Conservation (phyloP, 345 rosid genomes). For the Psidium guajava region DNA sequence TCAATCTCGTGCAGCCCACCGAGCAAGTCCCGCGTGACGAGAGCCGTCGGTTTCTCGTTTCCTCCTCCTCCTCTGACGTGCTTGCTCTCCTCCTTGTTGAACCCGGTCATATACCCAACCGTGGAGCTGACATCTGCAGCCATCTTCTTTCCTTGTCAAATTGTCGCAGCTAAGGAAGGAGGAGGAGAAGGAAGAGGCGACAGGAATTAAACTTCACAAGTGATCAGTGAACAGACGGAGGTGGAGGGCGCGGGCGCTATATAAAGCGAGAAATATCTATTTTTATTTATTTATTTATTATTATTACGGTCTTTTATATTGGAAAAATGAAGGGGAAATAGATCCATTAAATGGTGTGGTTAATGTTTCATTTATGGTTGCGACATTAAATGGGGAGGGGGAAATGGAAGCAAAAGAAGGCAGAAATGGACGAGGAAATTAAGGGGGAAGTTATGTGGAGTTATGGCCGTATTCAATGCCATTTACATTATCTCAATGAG, state of each 20-base stretch:
- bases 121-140: conserved; percentile 54
- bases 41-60: conserved; percentile 28
- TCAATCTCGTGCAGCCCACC: conserved; percentile 24
- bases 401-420: background rate
- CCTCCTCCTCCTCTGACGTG: conserved; percentile 13
- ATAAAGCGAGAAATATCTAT: background rate
- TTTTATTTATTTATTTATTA: background rate
- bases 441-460: background rate
- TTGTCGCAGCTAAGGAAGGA: background rate
- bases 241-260: background rate
- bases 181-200: background rate
- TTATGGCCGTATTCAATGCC: background rate
- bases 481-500: background rate
- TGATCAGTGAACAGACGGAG: background rate
- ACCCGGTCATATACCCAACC: conserved; percentile 27
- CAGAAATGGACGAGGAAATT: background rate
- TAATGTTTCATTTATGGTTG: conserved; percentile 3
- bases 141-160: conserved; percentile 10
- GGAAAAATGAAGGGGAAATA: background rate
- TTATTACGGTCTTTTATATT: background rate
- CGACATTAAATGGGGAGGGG: background rate
- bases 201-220: background rate
- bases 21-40: conserved; percentile 71
- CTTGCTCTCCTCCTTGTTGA: conserved; percentile 20
- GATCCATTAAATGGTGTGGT: conserved; percentile 2